Conservation (phyloP, 805 yeast genomes). For the Ogataea haglerorum region DNA sequence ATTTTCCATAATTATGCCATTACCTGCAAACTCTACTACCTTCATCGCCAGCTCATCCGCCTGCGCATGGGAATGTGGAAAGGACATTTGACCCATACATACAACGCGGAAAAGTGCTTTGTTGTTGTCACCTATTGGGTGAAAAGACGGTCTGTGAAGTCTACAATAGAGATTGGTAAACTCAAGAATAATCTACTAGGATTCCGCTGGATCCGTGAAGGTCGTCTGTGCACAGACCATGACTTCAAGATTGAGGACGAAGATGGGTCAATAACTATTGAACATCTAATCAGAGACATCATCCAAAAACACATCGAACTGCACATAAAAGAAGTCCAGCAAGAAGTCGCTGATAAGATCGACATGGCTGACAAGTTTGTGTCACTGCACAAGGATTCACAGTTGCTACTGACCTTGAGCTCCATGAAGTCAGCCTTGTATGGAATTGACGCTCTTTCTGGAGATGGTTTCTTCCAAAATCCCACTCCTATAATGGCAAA, state of each 20-base stretch:
- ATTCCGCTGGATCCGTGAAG: slow-evolving; percentile 64
- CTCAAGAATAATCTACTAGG: slow-evolving; percentile 43
- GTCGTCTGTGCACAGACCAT: slow-evolving; percentile 27
- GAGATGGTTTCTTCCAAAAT: slow-evolving; percentile 43
- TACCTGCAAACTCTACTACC: slow-evolving; percentile 59
- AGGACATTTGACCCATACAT: slow-evolving; percentile 55
- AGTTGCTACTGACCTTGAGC: slow-evolving; percentile 28
- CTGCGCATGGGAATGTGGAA: slow-evolving; percentile 55
- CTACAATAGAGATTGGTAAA: slow-evolving; percentile 62
- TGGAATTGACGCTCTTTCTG: slow-evolving; percentile 36
- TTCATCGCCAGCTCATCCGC: slow-evolving; percentile 54
- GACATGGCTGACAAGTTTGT: slow-evolving; percentile 30
- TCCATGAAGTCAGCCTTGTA: slow-evolving; percentile 29
- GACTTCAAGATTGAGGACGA: slow-evolving; percentile 32
- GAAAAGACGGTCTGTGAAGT: slow-evolving; percentile 44
- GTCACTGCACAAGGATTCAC: slow-evolving; percentile 24
- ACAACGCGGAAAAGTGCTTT: slow-evolving; percentile 49
- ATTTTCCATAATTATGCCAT: slow-evolving; percentile 57
- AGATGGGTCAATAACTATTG: slow-evolving; percentile 36
- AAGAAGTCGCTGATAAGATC: slow-evolving; percentile 27
- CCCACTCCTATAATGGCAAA: slow-evolving; percentile 38
- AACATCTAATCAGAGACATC: slow-evolving; percentile 35
- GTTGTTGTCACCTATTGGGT: slow-evolving; percentile 67
- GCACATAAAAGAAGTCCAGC: slow-evolving; percentile 33
- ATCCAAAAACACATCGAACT: slow-evolving; percentile 39